Percentiles rank a stretch among this genome's conserved stretches.
Evolutionary conservation across 1,284 basidiomycete genomes (phyloP).

Genomic region (Bjerkandera adusta): DNA sequence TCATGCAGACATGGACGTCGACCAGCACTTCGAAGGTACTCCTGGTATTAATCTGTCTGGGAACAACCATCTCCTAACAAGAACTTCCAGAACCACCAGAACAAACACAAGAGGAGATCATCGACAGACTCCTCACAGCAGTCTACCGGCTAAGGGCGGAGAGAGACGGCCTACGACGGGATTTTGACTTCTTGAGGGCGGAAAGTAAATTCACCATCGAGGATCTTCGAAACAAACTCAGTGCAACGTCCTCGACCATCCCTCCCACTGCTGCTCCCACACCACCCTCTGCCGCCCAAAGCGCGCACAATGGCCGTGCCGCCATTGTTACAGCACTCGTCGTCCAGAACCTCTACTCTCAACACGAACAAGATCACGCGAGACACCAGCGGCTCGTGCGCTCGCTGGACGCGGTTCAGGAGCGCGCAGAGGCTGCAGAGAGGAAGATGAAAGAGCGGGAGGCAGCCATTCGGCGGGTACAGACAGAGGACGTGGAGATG

Average conservation of each 20-base stretch:
- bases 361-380: slow-evolving; percentile 13
- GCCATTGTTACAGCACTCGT: slow-evolving; percentile 17
- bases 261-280: slow-evolving; percentile 15
- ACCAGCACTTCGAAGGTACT: background rate
- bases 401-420: slow-evolving; percentile 11
- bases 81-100: background rate
- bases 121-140: background rate
- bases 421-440: slow-evolving; percentile 7
- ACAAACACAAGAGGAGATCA: background rate
- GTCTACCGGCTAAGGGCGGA: slow-evolving; percentile 9
- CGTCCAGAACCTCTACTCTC: slow-evolving; percentile 13
- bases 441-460: slow-evolving; percentile 10
- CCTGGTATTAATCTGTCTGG: background rate
- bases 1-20: slow-evolving; percentile 7
- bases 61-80: background rate
- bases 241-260: slow-evolving; percentile 18
- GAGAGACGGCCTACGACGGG: slow-evolving; percentile 44
- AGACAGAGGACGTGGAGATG: slow-evolving; percentile 12
- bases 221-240: slow-evolving; percentile 51
- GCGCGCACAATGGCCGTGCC: slow-evolving; percentile 2
- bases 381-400: too few relatives aligned
- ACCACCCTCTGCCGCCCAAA: background rate
- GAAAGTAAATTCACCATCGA: slow-evolving; percentile 69
- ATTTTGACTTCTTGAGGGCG: slow-evolving; percentile 68
- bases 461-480: slow-evolving; percentile 5